phyloP scores from a whole-genome alignment of 306 rosid genomes.

The Acacia crassicarpa region DNA sequence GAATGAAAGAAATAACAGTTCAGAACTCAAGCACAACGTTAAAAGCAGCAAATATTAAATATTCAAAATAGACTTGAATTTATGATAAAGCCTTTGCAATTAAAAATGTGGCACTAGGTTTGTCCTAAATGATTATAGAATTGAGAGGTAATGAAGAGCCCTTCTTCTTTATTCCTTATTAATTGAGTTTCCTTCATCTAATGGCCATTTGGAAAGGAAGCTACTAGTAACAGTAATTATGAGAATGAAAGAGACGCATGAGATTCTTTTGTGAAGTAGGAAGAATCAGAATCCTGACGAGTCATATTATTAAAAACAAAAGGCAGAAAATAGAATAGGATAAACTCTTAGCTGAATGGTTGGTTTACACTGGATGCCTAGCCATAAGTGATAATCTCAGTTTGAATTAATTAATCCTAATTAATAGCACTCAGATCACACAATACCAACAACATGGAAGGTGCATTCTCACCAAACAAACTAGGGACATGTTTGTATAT shows the following conservation, averaged over 20 bases:
- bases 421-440: background rate
- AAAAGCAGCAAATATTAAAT: background rate
- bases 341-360: background rate
- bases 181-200: background rate
- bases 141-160: background rate
- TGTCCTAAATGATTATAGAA: background rate
- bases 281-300: conserved; percentile 11
- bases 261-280: conserved; percentile 9
- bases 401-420: background rate
- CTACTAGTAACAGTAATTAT: background rate
- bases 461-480: background rate
- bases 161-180: background rate
- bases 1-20: background rate
- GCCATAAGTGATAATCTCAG: background rate
- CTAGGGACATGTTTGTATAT: background rate
- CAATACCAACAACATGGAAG: background rate
- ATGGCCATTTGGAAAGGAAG: background rate
- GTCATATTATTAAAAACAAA: background rate
- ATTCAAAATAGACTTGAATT: background rate
- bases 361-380: background rate
- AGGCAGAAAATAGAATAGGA: conserved; percentile 1
- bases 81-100: background rate
- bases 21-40: background rate
- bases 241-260: conserved; percentile 14
- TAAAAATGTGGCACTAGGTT: background rate